These are phyloP conservation scores for Umbilicus rupestris DNA, from an alignment of 164 flowering plant genomes.

Conservation along the genomic window DNA sequence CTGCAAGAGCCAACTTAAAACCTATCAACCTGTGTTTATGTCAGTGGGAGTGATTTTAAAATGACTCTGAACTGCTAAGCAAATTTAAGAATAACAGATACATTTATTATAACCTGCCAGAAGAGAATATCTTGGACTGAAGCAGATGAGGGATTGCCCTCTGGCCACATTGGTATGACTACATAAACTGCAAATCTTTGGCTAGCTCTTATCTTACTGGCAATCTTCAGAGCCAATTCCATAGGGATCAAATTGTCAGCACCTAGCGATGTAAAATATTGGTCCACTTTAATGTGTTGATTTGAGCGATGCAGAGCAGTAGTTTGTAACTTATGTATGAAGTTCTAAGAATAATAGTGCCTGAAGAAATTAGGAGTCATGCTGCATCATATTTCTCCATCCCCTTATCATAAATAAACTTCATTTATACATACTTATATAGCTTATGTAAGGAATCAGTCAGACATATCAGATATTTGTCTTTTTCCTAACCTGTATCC, in stretches of 20 bases:
- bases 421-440: too few species aligned
- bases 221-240: constrained; percentile 62
- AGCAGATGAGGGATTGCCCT: constrained; percentile 53
- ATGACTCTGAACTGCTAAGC: background rate
- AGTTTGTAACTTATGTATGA: background rate
- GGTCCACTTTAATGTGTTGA: background rate
- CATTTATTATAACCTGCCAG: constrained; percentile 41
- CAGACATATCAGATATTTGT: background rate
- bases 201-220: constrained; percentile 55
- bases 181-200: constrained; percentile 63
- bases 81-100: background rate
- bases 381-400: too few species aligned
- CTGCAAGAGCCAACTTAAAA: constrained; percentile 22
- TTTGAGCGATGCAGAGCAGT: background rate
- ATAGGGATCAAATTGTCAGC: constrained; percentile 65
- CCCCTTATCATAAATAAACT: too few species aligned
- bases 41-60: background rate
- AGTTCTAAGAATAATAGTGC: background rate
- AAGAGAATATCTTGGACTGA: constrained; percentile 59
- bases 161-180: constrained; percentile 78
- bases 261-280: constrained; percentile 22
- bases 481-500: constrained; percentile 26
- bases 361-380: background rate
- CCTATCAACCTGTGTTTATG: background rate
- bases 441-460: too few species aligned